phyloP scores from a whole-genome alignment of 2,329 filamentous ascomycete genomes.

The Stemphylium vesicarium region DNA sequence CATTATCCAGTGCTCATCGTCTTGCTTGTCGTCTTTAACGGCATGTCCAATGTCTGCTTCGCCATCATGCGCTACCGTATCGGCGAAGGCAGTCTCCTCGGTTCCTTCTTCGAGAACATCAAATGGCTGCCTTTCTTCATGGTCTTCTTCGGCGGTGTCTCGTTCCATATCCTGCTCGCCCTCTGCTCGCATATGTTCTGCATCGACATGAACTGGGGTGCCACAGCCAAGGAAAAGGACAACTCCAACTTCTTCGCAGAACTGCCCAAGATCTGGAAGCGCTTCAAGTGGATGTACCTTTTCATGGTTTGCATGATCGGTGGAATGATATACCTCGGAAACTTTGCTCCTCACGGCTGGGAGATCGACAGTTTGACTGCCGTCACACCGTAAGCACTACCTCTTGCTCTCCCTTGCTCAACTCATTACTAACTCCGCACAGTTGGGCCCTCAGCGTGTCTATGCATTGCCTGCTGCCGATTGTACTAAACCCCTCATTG shows the following conservation, averaged over 20 bases:
- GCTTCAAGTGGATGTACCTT: slow-evolving; percentile 70
- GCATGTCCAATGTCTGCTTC: slow-evolving; percentile 64
- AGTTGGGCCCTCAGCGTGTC: slow-evolving; percentile 67
- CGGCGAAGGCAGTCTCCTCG: slow-evolving; percentile 59
- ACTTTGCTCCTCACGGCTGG: slow-evolving; percentile 68
- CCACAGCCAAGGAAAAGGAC: slow-evolving; percentile 81
- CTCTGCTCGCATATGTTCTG: slow-evolving; percentile 82
- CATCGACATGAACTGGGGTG: slow-evolving; percentile 84
- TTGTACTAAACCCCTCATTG: slow-evolving; percentile 74
- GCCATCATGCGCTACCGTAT: slow-evolving; percentile 68
- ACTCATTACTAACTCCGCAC: slow-evolving; percentile 1
- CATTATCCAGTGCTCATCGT: slow-evolving; percentile 64
- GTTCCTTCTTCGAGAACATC: slow-evolving; percentile 62
- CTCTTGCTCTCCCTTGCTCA: background rate
- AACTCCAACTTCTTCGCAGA: slow-evolving; percentile 86
- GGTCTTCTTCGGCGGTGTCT: slow-evolving; percentile 81
- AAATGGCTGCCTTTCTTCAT: slow-evolving; percentile 70
- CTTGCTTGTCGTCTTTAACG: slow-evolving; percentile 68
- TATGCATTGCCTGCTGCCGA: slow-evolving; percentile 72
- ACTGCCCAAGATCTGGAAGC: slow-evolving; percentile 77
- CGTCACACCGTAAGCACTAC: slow-evolving; percentile 63
- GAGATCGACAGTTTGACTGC: slow-evolving; percentile 61
- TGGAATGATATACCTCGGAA: slow-evolving; percentile 70
- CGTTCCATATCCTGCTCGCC: slow-evolving; percentile 78
- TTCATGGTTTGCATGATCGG: slow-evolving; percentile 67